Percentiles rank a stretch among this genome's conserved stretches.
These are phyloP conservation scores for Colletotrichum sp. DNA, from an alignment of 2,329 filamentous ascomycete species.

Conservation along the genomic window DNA sequence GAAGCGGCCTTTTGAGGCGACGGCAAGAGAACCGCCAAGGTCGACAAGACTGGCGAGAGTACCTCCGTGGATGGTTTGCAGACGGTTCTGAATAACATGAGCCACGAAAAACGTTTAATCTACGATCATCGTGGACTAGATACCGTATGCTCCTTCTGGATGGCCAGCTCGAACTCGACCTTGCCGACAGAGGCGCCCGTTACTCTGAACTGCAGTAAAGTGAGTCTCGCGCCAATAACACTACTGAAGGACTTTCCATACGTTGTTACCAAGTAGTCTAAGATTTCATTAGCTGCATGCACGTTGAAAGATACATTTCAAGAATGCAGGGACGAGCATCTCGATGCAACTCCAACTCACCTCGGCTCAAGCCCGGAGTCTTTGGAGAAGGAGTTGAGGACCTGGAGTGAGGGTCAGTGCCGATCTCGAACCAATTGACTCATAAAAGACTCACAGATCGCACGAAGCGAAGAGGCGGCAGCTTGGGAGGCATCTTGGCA, in stretches of 20 bases:
- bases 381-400: constrained; percentile 83
- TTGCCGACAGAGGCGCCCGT: constrained; percentile 67
- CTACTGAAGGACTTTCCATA: constrained; percentile 23
- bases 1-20: constrained; percentile 67
- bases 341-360: constrained; percentile 50
- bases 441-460: constrained; percentile 57
- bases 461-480: constrained; percentile 36
- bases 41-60: constrained; percentile 80
- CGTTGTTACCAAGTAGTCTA: constrained; percentile 47
- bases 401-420: constrained; percentile 51
- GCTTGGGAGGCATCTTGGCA: constrained; percentile 11
- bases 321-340: background rate
- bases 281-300: background rate
- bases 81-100: constrained; percentile 63
- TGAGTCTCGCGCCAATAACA: background rate
- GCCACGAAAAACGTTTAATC: background rate
- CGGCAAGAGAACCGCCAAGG: constrained; percentile 67
- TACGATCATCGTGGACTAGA: constrained; percentile 21
- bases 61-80: constrained; percentile 78
- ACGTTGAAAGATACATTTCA: background rate
- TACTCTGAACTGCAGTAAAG: constrained; percentile 63
- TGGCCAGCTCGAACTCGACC: constrained; percentile 78
- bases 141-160: constrained; percentile 77
- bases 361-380: constrained; percentile 89
- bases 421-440: background rate